Evolutionary conservation across 148 eudicot species (phyloP).

Genomic region (Rhododendron vialii): DNA sequence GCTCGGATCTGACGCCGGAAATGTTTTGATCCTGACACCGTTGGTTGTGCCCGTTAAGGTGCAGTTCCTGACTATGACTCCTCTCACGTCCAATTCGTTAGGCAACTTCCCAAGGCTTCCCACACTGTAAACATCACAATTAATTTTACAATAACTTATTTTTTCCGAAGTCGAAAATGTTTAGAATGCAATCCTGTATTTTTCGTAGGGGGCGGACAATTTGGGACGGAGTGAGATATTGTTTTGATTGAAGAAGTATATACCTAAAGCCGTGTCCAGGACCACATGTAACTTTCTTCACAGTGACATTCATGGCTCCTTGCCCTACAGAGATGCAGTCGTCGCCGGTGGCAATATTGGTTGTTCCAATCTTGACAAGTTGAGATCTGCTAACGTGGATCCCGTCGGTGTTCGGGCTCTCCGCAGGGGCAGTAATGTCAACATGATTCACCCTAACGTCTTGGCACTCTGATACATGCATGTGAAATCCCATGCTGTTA

Average conservation of each 20-base stretch:
- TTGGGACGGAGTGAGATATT: no score
- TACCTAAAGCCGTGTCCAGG: constrained; percentile 90
- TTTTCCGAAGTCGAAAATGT: no score
- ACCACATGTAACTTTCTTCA: constrained; percentile 52
- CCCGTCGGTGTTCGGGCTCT: constrained; percentile 71
- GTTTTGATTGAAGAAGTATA: background rate
- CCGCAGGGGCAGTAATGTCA: constrained; percentile 40
- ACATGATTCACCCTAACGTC: constrained; percentile 31
- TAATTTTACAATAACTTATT: no score
- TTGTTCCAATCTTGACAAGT: constrained; percentile 28
- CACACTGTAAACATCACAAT: constrained; percentile 24
- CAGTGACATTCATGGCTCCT: constrained; percentile 43
- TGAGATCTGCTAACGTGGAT: constrained; percentile 53
- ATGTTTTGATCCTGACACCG: constrained; percentile 71
- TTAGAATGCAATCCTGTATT: no score
- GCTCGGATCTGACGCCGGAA: constrained; percentile 32
- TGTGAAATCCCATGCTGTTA: constrained; percentile 71
- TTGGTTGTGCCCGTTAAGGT: constrained; percentile 42
- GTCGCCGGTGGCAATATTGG: constrained; percentile 54
- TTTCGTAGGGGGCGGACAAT: no score
- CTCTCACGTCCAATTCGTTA: constrained; percentile 54
- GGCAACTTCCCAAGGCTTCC: constrained; percentile 76
- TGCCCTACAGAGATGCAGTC: constrained; percentile 69
- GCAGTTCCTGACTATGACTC: constrained; percentile 48
- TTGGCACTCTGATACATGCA: constrained; percentile 32